These are phyloP conservation scores for Chaetoscypha palmicola DNA, from an alignment of 2,329 filamentous ascomycete genomes.

Conservation along the genomic window DNA sequence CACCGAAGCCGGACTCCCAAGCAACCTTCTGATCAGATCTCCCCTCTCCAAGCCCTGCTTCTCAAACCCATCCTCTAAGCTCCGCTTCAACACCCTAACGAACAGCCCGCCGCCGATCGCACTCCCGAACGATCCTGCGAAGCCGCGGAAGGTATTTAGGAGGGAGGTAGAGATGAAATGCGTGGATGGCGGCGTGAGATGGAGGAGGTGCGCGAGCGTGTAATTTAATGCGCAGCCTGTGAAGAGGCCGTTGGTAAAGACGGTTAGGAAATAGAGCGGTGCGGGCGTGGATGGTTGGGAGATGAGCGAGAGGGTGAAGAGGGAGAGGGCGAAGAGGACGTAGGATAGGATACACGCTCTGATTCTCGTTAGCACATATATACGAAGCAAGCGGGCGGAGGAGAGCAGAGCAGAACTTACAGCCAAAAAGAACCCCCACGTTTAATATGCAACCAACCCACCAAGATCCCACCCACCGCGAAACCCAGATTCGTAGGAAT, in stretches of 20 bases:
- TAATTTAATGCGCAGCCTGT: conserved; percentile 74
- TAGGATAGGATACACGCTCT: conserved; percentile 53
- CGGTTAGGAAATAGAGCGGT: conserved; percentile 47
- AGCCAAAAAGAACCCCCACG: conserved; percentile 67
- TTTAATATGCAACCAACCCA: conserved; percentile 70
- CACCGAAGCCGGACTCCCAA: conserved; percentile 53
- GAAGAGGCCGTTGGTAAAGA: conserved; percentile 65
- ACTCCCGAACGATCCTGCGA: conserved; percentile 73
- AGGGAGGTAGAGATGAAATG: conserved; percentile 73
- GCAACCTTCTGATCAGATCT: conserved; percentile 44
- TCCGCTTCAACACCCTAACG: conserved; percentile 20
- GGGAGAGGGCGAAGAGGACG: conserved; percentile 52
- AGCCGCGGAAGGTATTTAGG: conserved; percentile 72
- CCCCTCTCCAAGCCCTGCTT: conserved; percentile 28
- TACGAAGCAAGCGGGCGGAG: neutral
- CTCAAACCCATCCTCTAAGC: conserved; percentile 33
- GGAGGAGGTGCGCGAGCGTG: conserved; percentile 70
- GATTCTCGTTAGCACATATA: no score
- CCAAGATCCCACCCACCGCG: conserved; percentile 63
- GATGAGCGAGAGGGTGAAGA: conserved; percentile 49
- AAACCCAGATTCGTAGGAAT: conserved; percentile 80
- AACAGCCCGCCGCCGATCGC: conserved; percentile 64
- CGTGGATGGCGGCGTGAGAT: conserved; percentile 57
- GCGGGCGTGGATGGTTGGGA: conserved; percentile 46
- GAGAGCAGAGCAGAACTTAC: conserved; percentile 23